phyloP scores from a whole-genome alignment of 169 alveolate genomes.

The Cryptosporidium baileyi region DNA sequence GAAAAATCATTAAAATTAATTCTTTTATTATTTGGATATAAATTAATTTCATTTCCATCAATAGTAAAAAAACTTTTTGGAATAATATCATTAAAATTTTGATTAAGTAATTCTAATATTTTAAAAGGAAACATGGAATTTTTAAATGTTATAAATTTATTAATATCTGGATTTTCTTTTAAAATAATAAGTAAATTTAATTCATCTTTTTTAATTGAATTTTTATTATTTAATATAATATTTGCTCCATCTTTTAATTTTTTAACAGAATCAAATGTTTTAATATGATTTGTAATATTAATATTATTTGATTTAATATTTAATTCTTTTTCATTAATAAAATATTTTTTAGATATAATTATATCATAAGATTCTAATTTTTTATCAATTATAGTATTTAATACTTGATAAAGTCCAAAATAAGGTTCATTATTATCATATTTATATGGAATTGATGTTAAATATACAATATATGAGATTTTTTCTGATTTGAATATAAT shows the following conservation, averaged over 20 bases:
- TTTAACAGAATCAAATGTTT: slow-evolving; percentile 4
- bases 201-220: too few relatives aligned
- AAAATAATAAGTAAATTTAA: too few relatives aligned
- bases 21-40: not conserved
- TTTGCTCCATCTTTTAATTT: not conserved
- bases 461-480: not conserved
- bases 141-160: not conserved
- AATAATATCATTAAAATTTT: not conserved
- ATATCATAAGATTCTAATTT: slow-evolving; percentile 35
- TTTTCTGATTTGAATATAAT: slow-evolving; percentile 2
- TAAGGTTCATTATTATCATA: not conserved
- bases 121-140: not conserved
- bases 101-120: not conserved
- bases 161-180: slow-evolving; percentile 2
- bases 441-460: slow-evolving; percentile 19
- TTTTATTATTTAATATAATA: too few relatives aligned
- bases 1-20: not conserved
- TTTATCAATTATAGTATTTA: not conserved
- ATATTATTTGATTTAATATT: not conserved
- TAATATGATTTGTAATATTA: not conserved
- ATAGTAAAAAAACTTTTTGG: slow-evolving; percentile 39
- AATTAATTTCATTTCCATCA: slow-evolving; percentile 17
- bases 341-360: slow-evolving; percentile 9
- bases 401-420: not conserved
- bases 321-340: not conserved